phyloP scores from a whole-genome alignment of 306 rosid species.

The Cucumis cinereus region DNA sequence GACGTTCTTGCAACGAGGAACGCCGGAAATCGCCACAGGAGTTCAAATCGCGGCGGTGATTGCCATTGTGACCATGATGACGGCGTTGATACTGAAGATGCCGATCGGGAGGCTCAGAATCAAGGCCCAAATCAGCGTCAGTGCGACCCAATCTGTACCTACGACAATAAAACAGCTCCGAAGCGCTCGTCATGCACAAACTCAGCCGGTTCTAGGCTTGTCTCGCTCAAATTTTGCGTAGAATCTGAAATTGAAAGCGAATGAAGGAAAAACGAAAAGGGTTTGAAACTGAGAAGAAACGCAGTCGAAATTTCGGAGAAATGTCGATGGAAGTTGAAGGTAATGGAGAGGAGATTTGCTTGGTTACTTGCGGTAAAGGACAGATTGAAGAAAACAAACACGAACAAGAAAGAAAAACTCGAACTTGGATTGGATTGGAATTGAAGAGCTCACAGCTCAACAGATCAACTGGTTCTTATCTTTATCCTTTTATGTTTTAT shows the following conservation, averaged over 20 bases:
- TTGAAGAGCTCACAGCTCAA: no score
- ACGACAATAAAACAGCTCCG: conserved; percentile 57
- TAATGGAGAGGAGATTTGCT: neutral
- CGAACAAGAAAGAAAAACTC: no score
- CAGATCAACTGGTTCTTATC: no score
- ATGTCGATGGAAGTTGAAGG: neutral
- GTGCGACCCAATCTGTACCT: conserved; percentile 69
- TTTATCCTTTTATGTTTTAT: no score
- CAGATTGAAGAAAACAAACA: neutral
- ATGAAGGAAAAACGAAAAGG: neutral
- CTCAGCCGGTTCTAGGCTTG: neutral
- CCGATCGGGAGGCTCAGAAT: conserved; percentile 22
- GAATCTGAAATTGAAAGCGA: neutral
- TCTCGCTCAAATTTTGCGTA: neutral
- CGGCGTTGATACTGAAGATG: conserved; percentile 5
- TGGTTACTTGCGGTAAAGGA: neutral
- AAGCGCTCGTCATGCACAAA: conserved; percentile 88
- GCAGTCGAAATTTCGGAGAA: neutral
- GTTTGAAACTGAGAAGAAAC: neutral
- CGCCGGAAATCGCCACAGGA: conserved; percentile 37
- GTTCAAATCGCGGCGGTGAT: conserved; percentile 27
- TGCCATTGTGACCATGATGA: conserved; percentile 7
- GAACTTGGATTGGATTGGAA: neutral
- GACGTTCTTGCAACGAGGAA: conserved; percentile 24
- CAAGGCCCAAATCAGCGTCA: conserved; percentile 28